Percentiles rank a stretch among this genome's conserved stretches.
phyloP scores from a whole-genome alignment of 257 asterid genomes.

The Solanum verrucosum region DNA sequence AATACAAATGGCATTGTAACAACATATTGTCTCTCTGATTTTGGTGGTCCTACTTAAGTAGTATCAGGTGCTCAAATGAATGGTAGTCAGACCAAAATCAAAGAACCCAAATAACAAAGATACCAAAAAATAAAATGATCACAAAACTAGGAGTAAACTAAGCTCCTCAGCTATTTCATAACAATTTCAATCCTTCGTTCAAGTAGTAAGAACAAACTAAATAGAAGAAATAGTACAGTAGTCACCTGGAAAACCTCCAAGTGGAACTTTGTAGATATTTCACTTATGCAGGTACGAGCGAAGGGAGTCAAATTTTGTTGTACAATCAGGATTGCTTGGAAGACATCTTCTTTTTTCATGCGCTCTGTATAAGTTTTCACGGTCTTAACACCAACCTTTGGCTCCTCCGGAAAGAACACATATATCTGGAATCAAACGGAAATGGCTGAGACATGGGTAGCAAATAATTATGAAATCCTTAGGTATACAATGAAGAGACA shows the following conservation, averaged over 20 bases:
- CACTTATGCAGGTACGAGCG: conserved; percentile 52
- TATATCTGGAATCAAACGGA: conserved; percentile 45
- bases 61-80: not conserved
- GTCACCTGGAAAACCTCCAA: conserved; percentile 80
- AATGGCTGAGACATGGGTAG: not conserved
- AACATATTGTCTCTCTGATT: not conserved
- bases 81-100: not conserved
- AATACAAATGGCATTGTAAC: not conserved
- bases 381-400: conserved; percentile 77
- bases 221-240: not conserved
- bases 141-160: not conserved
- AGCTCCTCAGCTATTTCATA: not conserved
- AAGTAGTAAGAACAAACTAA: not conserved
- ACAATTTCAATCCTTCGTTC: not conserved
- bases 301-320: conserved; percentile 76
- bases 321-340: conserved; percentile 61
- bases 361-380: conserved; percentile 67
- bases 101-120: too few relatives aligned
- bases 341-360: conserved; percentile 68
- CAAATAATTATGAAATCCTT: not conserved
- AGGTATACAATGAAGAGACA: not conserved
- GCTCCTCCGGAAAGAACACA: conserved; percentile 78
- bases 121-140: not conserved
- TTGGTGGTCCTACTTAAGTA: not conserved
- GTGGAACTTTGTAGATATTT: conserved; percentile 64